Evolutionary conservation across 108 stramenopile species (phyloP).

Genomic region (Skeletonema costatum): DNA sequence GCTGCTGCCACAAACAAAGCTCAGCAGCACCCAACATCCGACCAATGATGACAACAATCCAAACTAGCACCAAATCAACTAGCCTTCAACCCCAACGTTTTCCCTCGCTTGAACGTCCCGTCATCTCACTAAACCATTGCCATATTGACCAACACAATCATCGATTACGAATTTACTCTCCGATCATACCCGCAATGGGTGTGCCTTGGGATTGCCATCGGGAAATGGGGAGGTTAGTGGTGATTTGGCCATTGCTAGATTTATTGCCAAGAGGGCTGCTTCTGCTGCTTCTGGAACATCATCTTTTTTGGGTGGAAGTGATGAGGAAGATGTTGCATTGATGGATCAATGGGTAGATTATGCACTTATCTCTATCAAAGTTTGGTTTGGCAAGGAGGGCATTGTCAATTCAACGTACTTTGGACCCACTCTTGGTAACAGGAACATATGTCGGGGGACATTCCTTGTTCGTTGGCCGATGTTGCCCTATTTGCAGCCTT

Average conservation of each 20-base stretch:
- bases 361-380: conserved; percentile 60
- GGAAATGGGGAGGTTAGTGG: conserved; percentile 53
- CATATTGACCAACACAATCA: conserved; percentile 66
- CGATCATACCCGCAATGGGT: conserved; percentile 63
- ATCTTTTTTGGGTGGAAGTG: conserved; percentile 17
- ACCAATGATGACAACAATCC: conserved; percentile 14
- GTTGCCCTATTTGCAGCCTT: conserved; percentile 77
- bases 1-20: conserved; percentile 22
- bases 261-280: conserved; percentile 38
- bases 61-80: conserved; percentile 64
- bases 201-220: conserved; percentile 52
- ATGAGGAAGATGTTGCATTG: conserved; percentile 41
- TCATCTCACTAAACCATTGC: conserved; percentile 71
- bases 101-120: conserved; percentile 69
- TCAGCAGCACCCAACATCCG: neutral
- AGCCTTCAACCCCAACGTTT: conserved; percentile 77
- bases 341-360: conserved; percentile 96
- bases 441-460: conserved; percentile 79
- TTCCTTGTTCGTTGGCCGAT: no score
- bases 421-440: conserved; percentile 68
- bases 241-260: conserved; percentile 82
- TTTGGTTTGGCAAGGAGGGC: conserved; percentile 50
- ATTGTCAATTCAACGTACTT: conserved; percentile 63
- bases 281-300: neutral
- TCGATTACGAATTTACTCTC: conserved; percentile 61